A percentile compares a stretch with the other conserved stretches of the same genome.
phyloP scores from a whole-genome alignment of 257 asterid genomes.

The Capsicum baccatum region DNA sequence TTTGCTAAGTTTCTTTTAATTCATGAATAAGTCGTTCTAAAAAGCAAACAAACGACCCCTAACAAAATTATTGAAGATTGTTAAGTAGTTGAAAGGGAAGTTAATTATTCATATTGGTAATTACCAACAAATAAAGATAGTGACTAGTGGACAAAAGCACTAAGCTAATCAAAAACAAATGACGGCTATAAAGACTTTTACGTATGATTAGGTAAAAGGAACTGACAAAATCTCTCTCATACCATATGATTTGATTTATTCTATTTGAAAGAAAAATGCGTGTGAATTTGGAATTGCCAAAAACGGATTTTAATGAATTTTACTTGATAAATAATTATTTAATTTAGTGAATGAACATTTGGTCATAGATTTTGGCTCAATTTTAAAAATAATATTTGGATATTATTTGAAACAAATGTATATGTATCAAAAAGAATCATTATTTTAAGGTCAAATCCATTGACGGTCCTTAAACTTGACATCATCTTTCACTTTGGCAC shows the following conservation, averaged over 20 bases:
- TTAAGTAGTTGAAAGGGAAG: background rate
- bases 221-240: background rate
- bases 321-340: background rate
- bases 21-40: background rate
- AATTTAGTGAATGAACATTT: background rate
- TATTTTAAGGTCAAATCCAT: background rate
- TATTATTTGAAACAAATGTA: background rate
- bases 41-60: background rate
- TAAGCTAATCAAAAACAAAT: background rate
- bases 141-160: background rate
- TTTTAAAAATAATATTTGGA: too few species aligned
- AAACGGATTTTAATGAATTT: background rate
- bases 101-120: background rate
- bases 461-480: too few species aligned
- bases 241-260: background rate
- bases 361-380: background rate
- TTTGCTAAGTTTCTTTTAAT: background rate
- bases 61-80: background rate
- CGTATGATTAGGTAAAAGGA: conserved; percentile 12
- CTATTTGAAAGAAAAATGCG: background rate
- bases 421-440: background rate
- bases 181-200: conserved; percentile 14
- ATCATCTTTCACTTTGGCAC: too few species aligned
- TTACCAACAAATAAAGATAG: background rate
- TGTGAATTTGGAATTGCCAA: background rate